A percentile compares a stretch with the other conserved stretches of the same genome.
These are phyloP conservation scores for Xerocomellus dryophilus DNA, from an alignment of 768 basidiomycete genomes.

Conservation along the genomic window DNA sequence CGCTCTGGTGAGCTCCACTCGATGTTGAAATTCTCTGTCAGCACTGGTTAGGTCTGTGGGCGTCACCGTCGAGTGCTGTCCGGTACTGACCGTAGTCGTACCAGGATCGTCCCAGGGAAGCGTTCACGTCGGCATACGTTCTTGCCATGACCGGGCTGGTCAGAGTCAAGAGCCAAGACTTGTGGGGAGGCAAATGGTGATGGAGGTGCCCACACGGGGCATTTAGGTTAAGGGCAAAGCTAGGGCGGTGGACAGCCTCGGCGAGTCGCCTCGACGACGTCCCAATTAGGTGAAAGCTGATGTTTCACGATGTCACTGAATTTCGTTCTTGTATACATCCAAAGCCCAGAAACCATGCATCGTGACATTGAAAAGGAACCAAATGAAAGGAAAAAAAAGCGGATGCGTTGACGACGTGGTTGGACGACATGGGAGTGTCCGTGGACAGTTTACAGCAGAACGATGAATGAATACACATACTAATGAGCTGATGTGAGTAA, in stretches of 20 bases:
- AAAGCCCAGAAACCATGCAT: slow-evolving; percentile 13
- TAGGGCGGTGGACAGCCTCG: slow-evolving; percentile 20
- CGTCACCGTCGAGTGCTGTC: neutral
- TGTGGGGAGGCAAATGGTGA: slow-evolving; percentile 16
- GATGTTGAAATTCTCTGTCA: slow-evolving; percentile 52
- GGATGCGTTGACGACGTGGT: slow-evolving; percentile 24
- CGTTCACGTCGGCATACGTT: slow-evolving; percentile 57
- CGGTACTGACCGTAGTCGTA: slow-evolving; percentile 54
- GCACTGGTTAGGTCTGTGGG: neutral
- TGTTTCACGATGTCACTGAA: neutral
- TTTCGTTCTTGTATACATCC: neutral
- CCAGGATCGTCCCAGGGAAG: slow-evolving; percentile 55
- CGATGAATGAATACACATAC: slow-evolving; percentile 30
- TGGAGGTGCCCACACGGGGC: slow-evolving; percentile 22
- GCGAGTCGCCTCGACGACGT: neutral
- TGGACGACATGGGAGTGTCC: slow-evolving; percentile 27
- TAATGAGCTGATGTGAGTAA: slow-evolving; percentile 27
- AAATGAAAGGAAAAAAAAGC: slow-evolving; percentile 2
- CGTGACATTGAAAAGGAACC: slow-evolving; percentile 16
- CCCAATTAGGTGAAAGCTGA: slow-evolving; percentile 4
- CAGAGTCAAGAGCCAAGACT: slow-evolving; percentile 18
- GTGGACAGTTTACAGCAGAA: slow-evolving; percentile 24
- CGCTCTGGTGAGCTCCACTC: slow-evolving; percentile 67
- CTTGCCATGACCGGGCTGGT: slow-evolving; percentile 39
- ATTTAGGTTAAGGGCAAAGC: slow-evolving; percentile 24